These are phyloP conservation scores for Penstemon newberryi DNA, from an alignment of 257 asterid species.

Conservation along the genomic window DNA sequence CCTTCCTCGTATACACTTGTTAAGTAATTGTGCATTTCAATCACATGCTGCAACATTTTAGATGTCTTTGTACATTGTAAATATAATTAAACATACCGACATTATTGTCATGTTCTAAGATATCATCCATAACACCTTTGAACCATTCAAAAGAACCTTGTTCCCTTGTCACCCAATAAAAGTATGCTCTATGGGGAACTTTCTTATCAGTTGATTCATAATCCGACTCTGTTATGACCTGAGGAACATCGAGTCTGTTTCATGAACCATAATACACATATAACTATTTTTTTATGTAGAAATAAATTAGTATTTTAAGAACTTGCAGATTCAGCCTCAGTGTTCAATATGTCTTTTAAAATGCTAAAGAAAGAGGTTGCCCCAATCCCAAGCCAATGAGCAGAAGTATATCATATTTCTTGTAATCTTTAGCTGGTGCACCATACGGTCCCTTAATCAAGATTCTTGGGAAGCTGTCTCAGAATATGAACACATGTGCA, in stretches of 20 bases:
- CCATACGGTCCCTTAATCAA: conserved; percentile 88
- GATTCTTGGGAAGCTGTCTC: conserved; percentile 61
- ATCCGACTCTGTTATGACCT: conserved; percentile 35
- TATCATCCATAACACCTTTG: conserved; percentile 94
- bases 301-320: not conserved
- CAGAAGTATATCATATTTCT: conserved; percentile 73
- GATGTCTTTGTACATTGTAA: not conserved
- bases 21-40: conserved; percentile 92
- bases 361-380: conserved; percentile 94
- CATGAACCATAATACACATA: not conserved
- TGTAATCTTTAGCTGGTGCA: conserved; percentile 91
- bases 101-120: conserved; percentile 70
- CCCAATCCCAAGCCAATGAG: conserved; percentile 93
- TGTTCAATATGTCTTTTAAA: conserved; percentile 70
- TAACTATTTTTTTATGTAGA: too few species aligned
- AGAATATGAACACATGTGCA: not conserved
- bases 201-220: conserved; percentile 26
- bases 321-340: conserved; percentile 49
- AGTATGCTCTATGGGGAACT: conserved; percentile 76
- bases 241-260: conserved; percentile 20
- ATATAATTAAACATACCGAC: conserved; percentile 35
- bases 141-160: conserved; percentile 98
- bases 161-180: conserved; percentile 92
- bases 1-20: conserved; percentile 96
- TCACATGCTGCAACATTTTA: conserved; percentile 50